phyloP scores from a whole-genome alignment of 805 yeast genomes.

The Debaryomyces prosopidis region DNA sequence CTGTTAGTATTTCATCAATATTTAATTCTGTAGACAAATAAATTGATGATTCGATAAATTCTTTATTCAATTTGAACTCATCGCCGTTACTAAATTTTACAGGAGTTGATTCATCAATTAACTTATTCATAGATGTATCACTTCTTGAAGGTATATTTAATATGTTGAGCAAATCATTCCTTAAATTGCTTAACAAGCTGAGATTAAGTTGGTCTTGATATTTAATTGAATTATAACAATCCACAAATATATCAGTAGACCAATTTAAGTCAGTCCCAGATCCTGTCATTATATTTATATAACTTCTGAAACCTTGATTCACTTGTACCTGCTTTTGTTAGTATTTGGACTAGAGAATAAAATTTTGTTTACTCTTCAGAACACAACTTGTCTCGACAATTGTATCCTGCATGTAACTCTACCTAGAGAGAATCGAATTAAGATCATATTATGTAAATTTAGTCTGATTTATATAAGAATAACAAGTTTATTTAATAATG shows the following conservation, averaged over 20 bases:
- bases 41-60: slow-evolving; percentile 61
- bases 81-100: slow-evolving; percentile 55
- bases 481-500: background rate
- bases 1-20: slow-evolving; percentile 74
- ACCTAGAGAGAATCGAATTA: no score
- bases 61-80: slow-evolving; percentile 61
- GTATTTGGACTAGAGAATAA: background rate
- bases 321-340: no score
- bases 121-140: slow-evolving; percentile 44
- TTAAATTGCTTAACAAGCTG: slow-evolving; percentile 30
- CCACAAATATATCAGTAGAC: slow-evolving; percentile 43
- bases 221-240: slow-evolving; percentile 48
- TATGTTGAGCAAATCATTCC: slow-evolving; percentile 46
- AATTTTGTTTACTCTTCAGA: background rate
- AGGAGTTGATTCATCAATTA: slow-evolving; percentile 38
- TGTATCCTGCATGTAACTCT: background rate
- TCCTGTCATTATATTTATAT: background rate
- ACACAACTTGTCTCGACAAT: background rate
- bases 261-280: slow-evolving; percentile 22
- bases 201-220: slow-evolving; percentile 19
- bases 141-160: slow-evolving; percentile 45
- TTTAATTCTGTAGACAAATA: slow-evolving; percentile 52
- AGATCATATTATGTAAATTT: no score
- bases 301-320: no score
- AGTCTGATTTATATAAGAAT: background rate